Evolutionary conservation across 106 monocot species (phyloP).

Genomic region (Narthecium ossifragum): DNA sequence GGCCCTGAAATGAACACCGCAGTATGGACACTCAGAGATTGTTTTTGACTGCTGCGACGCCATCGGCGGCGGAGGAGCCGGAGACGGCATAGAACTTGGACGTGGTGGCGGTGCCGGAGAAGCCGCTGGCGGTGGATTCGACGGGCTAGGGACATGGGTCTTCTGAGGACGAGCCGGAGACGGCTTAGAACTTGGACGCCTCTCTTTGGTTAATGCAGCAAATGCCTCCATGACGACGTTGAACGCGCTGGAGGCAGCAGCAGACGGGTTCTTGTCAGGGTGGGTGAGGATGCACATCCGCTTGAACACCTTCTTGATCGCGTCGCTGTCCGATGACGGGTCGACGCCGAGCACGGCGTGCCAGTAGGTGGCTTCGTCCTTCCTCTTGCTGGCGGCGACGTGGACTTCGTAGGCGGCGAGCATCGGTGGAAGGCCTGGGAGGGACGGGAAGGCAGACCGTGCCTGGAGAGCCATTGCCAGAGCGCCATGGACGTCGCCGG

Average conservation of each 20-base stretch:
- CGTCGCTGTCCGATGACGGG: background rate
- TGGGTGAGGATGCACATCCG: background rate
- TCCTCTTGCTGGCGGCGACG: background rate
- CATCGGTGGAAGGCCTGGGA: conserved; percentile 5
- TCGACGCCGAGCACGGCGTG: background rate
- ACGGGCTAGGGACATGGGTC: no score
- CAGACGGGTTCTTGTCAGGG: conserved; percentile 6
- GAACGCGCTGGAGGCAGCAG: conserved; percentile 1
- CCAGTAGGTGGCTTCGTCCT: background rate
- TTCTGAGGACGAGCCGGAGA: no score
- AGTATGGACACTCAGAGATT: no score
- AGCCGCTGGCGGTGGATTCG: no score
- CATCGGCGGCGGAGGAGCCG: no score
- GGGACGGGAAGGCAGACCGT: conserved; percentile 2
- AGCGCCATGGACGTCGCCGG: conserved; percentile 1
- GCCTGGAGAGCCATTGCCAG: conserved; percentile 2
- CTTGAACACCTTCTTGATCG: background rate
- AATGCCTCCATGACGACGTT: conserved; percentile 1
- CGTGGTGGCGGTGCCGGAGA: no score
- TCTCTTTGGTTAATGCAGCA: no score
- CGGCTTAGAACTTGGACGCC: no score
- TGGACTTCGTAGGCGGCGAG: conserved; percentile 15
- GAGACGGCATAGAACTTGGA: no score
- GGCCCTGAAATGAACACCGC: no score
- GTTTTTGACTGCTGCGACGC: no score